A percentile compares a stretch with the other conserved stretches of the same genome.
These are phyloP conservation scores for Microcos paniculata DNA, from an alignment of 345 rosid species.

Conservation along the genomic window DNA sequence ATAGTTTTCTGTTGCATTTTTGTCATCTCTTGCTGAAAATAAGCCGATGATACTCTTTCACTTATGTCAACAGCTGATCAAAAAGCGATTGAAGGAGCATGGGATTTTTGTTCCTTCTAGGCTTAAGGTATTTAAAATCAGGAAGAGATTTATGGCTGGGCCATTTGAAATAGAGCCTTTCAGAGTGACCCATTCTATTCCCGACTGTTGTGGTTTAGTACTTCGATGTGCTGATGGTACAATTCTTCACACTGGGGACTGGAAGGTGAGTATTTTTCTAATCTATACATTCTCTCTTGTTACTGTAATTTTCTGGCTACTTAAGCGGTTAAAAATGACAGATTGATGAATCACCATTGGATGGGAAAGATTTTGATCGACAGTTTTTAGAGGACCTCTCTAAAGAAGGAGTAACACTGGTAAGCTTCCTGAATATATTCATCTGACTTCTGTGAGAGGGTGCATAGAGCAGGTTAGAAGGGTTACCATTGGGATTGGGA, in stretches of 20 bases:
- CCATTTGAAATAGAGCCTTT: constrained; percentile 98
- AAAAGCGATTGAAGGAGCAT: constrained; percentile 90
- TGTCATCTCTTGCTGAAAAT: not conserved
- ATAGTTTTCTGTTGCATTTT: not conserved
- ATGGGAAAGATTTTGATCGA: constrained; percentile 87
- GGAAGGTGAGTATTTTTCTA: constrained; percentile 64
- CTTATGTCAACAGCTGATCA: constrained; percentile 65
- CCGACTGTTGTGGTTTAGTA: constrained; percentile 95
- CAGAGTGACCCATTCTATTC: constrained; percentile 95
- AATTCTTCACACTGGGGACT: constrained; percentile 97
- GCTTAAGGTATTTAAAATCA: constrained; percentile 67
- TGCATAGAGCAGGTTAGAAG: not conserved
- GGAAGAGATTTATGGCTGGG: constrained; percentile 81
- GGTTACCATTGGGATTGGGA: not conserved
- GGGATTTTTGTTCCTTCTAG: constrained; percentile 92
- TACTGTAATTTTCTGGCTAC: constrained; percentile 20
- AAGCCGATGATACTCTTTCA: constrained; percentile 11
- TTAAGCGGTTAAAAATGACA: constrained; percentile 34
- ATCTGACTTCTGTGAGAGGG: not conserved
- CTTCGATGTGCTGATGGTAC: constrained; percentile 98
- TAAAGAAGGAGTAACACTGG: constrained; percentile 98
- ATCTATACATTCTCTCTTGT: constrained; percentile 6
- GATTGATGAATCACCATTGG: constrained; percentile 97
- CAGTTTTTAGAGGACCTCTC: constrained; percentile 84
- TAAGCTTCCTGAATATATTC: constrained; percentile 34